Conservation (phyloP, 768 basidiomycete species). For the Podaxis mareebaensis region DNA sequence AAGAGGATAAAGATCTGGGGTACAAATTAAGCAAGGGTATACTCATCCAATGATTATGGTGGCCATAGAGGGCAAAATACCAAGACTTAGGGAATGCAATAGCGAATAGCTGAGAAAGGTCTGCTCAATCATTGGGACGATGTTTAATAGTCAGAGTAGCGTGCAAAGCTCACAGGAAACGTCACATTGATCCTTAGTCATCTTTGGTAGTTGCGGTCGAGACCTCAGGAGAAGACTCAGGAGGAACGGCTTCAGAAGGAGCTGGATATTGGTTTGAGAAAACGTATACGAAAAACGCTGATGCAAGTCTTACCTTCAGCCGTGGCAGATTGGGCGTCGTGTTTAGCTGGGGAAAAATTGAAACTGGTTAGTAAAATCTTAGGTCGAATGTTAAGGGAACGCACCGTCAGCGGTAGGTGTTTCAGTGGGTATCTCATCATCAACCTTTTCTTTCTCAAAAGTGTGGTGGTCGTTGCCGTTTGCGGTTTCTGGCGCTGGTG, state of each 20-base stretch:
- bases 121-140: not conserved
- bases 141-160: not conserved
- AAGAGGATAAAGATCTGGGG: not conserved
- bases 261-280: not conserved
- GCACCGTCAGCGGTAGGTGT: not conserved
- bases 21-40: slow-evolving; percentile 13
- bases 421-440: slow-evolving; percentile 2
- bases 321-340: not conserved
- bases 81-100: too few relatives aligned
- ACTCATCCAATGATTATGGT: slow-evolving; percentile 1
- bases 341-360: not conserved
- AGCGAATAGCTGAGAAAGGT: not conserved
- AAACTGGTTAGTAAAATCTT: not conserved
- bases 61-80: not conserved
- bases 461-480: slow-evolving; percentile 3
- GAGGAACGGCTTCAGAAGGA: not conserved
- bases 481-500: slow-evolving; percentile 14
- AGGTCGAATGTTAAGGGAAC: not conserved
- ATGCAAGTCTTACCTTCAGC: not conserved
- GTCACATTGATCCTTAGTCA: not conserved
- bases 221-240: not conserved
- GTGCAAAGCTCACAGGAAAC: not conserved
- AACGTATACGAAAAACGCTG: too few relatives aligned
- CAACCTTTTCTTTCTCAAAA: not conserved
- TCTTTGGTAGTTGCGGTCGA: not conserved